These are phyloP conservation scores for Botrytis hyacinthi DNA, from an alignment of 2,329 filamentous ascomycete species.

Conservation along the genomic window DNA sequence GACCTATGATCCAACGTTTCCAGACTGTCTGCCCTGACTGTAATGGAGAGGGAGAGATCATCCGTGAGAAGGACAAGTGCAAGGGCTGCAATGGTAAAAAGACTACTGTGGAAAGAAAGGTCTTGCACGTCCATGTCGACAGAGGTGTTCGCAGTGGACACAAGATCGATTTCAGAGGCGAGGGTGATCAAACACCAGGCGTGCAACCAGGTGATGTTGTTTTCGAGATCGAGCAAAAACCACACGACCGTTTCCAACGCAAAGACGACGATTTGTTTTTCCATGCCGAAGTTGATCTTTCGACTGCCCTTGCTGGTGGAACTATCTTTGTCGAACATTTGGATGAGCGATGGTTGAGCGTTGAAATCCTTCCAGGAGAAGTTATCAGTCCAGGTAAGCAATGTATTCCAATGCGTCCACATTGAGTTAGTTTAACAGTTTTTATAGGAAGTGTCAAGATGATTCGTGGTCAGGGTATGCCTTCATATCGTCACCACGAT, in stretches of 20 bases:
- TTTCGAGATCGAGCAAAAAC: slow-evolving; percentile 99
- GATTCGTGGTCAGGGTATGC: slow-evolving; percentile 96
- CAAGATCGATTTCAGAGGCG: slow-evolving; percentile 95
- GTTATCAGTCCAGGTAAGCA: slow-evolving; percentile 84
- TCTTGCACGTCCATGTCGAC: slow-evolving; percentile 96
- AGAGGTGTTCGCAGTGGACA: slow-evolving; percentile 89
- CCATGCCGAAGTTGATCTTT: slow-evolving; percentile 90
- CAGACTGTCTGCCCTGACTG: slow-evolving; percentile 99
- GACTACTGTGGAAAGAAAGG: slow-evolving; percentile 95
- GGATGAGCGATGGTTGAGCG: slow-evolving; percentile 92
- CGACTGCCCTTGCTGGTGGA: slow-evolving; percentile 91
- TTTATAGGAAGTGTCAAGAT: slow-evolving; percentile 80
- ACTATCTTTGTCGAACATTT: slow-evolving; percentile 92
- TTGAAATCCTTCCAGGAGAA: slow-evolving; percentile 91
- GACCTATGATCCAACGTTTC: slow-evolving; percentile 99
- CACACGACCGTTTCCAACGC: slow-evolving; percentile 90
- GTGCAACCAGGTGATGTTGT: slow-evolving; percentile 93
- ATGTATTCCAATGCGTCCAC: background rate
- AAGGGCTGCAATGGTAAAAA: slow-evolving; percentile 97
- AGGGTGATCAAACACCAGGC: slow-evolving; percentile 93
- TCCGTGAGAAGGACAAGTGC: slow-evolving; percentile 96
- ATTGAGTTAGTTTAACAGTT: slow-evolving; percentile 32
- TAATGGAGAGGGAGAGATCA: slow-evolving; percentile 93
- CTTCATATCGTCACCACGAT: slow-evolving; percentile 91
- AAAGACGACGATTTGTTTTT: slow-evolving; percentile 96